These are phyloP conservation scores for Yarrowia sp. DNA, from an alignment of 805 yeast genomes.

Conservation along the genomic window DNA sequence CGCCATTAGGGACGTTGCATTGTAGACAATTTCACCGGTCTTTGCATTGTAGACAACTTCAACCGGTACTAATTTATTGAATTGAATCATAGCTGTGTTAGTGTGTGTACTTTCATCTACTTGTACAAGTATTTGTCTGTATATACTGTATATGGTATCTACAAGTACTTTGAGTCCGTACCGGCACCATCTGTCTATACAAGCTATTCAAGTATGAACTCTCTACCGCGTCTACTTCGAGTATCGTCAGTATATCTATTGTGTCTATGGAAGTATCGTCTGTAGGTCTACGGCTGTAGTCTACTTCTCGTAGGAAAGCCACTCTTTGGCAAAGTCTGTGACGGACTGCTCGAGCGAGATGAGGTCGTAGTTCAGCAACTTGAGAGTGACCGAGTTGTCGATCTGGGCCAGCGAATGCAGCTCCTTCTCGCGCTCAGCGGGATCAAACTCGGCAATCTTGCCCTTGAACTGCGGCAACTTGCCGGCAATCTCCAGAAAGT, in stretches of 20 bases:
- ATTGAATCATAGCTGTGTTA: too few relatives aligned
- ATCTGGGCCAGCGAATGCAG: not conserved
- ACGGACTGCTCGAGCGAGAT: not conserved
- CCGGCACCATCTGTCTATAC: too few relatives aligned
- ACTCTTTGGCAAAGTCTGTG: not conserved
- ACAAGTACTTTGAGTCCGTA: too few relatives aligned
- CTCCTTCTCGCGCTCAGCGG: not conserved
- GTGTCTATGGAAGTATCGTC: not conserved
- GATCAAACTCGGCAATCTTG: not conserved
- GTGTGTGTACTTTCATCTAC: too few relatives aligned
- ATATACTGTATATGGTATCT: too few relatives aligned
- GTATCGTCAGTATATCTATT: too few relatives aligned
- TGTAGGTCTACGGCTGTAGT: not conserved
- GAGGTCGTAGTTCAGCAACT: not conserved
- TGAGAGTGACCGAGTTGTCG: not conserved
- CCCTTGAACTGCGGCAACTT: slow-evolving; percentile 3
- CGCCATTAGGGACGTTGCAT: not conserved
- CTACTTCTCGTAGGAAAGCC: not conserved
- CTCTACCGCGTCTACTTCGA: too few relatives aligned
- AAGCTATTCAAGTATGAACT: too few relatives aligned
- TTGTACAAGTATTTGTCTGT: too few relatives aligned
- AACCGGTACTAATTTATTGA: too few relatives aligned
- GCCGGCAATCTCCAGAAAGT: slow-evolving; percentile 29
- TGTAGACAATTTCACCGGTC: too few relatives aligned
- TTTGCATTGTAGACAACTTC: too few relatives aligned